Evolutionary conservation across 208 protist genomes (phyloP), one percentile per base, ranked within the genome.

Genomic region (Crithidia expoeki): DNA sequence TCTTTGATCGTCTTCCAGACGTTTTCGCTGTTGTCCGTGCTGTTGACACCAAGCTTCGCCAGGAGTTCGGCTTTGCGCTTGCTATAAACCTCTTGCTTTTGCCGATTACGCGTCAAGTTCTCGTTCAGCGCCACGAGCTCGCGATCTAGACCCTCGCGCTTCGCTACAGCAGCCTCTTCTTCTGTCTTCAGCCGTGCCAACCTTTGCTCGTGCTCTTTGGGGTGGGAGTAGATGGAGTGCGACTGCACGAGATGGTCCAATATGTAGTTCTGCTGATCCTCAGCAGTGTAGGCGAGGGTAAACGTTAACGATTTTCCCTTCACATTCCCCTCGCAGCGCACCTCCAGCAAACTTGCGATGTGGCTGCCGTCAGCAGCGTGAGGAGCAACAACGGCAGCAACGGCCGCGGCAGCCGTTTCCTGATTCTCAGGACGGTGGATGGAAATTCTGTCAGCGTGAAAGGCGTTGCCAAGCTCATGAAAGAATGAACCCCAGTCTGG

Each of bases 61-160:
- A 83, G 62, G 7, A 95, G 76, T 63, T 97, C 79, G 4, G 49
- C 77, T n/a, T 94, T 83, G 10, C 86, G 85, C 51, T 82, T 73
- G 23, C 64, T 80, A 44, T 80, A 88, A 2, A 63, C 30, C 2
- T 62, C 72, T 42, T 89, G 79, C 53, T 94, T 84, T 52, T 86
- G 62, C 34, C 72, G 71, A 68, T 84, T 90, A 36, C 88, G 76
- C 28, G 52, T 68, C 36, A 91, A 51, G 47, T 78, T 92, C 58
- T 93, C 90, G 56, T 86, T 80, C 59, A 96, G 65, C n/a, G 91
- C 78, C 27, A 78, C 44, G 14, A 81, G 68, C 79, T 97, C 90
- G 2, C 68, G 72, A 42, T 95, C 90, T 2, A 95, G 78, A 32
- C 70, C 71, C 17, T 86, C 80, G 19, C 72, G 74, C 63, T 85